Conservation (phyloP, 306 rosid genomes). For the Astragalus membranaceus region DNA sequence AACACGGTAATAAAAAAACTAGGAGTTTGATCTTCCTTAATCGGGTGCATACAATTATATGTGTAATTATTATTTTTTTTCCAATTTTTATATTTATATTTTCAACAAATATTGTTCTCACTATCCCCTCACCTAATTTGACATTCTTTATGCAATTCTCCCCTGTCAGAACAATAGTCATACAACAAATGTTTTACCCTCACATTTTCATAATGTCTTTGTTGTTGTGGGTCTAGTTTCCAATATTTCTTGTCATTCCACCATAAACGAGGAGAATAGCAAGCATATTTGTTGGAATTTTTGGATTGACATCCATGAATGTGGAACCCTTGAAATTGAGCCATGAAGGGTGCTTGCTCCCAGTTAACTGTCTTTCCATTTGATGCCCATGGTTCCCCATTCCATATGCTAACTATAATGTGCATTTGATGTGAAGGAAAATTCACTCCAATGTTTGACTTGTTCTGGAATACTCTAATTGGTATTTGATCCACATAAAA, state of each 20-base stretch:
- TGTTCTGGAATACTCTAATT: slow-evolving; percentile 30
- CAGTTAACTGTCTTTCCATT: slow-evolving; percentile 28
- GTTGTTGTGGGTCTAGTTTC: slow-evolving; percentile 12
- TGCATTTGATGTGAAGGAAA: slow-evolving; percentile 23
- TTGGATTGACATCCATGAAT: slow-evolving; percentile 12
- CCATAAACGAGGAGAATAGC: slow-evolving; percentile 25
- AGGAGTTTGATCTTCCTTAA: too few species aligned
- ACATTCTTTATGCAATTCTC: slow-evolving; percentile 25
- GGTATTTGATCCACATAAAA: slow-evolving; percentile 25
- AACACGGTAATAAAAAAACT: too few species aligned
- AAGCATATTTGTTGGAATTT: background rate
- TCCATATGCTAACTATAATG: slow-evolving; percentile 23
- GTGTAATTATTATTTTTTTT: too few species aligned
- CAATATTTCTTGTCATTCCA: slow-evolving; percentile 22
- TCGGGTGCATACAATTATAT: too few species aligned
- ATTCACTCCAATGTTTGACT: slow-evolving; percentile 11
- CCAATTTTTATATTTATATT: too few species aligned
- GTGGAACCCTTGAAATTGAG: slow-evolving; percentile 27
- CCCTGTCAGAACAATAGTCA: slow-evolving; percentile 34
- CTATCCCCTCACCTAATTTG: background rate
- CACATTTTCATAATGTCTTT: slow-evolving; percentile 13
- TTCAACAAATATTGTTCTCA: too few species aligned
- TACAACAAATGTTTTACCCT: slow-evolving; percentile 17
- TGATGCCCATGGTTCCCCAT: slow-evolving; percentile 37
- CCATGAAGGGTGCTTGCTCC: slow-evolving; percentile 24